A percentile compares a stretch with the other conserved stretches of the same genome.
Conservation (phyloP, 306 rosid genomes). For the Vigna unguiculata region DNA sequence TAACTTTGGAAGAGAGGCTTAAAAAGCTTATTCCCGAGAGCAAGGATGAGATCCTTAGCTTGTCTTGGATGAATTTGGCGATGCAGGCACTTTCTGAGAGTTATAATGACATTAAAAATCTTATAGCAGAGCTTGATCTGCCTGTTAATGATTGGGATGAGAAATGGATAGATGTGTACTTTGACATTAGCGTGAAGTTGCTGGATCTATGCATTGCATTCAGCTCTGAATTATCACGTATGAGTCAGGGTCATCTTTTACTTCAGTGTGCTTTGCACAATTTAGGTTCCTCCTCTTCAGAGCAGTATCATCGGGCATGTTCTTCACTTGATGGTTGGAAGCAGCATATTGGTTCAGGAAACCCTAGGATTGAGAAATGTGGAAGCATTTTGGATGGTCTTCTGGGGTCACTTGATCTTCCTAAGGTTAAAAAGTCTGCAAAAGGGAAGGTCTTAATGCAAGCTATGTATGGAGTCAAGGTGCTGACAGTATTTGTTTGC, state of each 20-base stretch:
- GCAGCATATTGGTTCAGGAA: slow-evolving; percentile 61
- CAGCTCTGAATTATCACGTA: slow-evolving; percentile 88
- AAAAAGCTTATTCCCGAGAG: slow-evolving; percentile 67
- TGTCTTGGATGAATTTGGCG: slow-evolving; percentile 86
- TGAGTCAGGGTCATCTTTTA: slow-evolving; percentile 79
- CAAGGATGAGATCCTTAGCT: slow-evolving; percentile 68
- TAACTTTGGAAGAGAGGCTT: slow-evolving; percentile 74
- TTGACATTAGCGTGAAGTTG: slow-evolving; percentile 86
- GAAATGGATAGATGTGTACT: slow-evolving; percentile 90
- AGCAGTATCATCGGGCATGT: slow-evolving; percentile 59
- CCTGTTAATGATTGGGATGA: slow-evolving; percentile 88
- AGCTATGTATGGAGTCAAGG: slow-evolving; percentile 88
- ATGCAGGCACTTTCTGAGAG: slow-evolving; percentile 72
- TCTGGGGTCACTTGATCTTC: slow-evolving; percentile 67
- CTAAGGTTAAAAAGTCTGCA: slow-evolving; percentile 84
- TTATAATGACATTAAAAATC: slow-evolving; percentile 67
- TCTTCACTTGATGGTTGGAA: slow-evolving; percentile 86
- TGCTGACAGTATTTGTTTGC: slow-evolving; percentile 74
- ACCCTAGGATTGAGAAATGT: slow-evolving; percentile 72
- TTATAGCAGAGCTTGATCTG: slow-evolving; percentile 70
- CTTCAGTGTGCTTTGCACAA: slow-evolving; percentile 79
- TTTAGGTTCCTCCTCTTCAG: slow-evolving; percentile 59
- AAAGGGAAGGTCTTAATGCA: slow-evolving; percentile 89
- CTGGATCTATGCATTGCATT: slow-evolving; percentile 84
- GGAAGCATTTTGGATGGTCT: slow-evolving; percentile 68